Base-by-base conservation (phyloP, 2,329 filamentous ascomycete genomes). In the Mycosphaerella arachidis region DNA sequence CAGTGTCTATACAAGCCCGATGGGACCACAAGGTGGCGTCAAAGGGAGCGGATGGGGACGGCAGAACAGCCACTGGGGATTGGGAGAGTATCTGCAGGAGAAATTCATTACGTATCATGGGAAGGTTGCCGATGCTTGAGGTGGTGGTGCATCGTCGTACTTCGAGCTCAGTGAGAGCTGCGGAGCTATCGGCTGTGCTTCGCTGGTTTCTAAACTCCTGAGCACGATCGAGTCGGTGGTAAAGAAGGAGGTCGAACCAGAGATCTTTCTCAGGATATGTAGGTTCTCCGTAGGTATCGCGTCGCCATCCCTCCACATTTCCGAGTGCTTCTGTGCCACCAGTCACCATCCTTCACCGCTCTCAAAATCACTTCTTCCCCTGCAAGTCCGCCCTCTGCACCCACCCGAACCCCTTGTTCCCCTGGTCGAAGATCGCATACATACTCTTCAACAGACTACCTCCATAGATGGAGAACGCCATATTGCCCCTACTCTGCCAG, bases 351-450 rank as follows among this genome's bases (percentile, higher is more conserved):
- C 40, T 43, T n/a, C n/a, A 5, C 40, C 48, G 33, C 27, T 20
- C 8, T 33, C 48, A 10, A 9, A n/a, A 43, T 52, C 27, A 31
- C 54, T 50, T 56, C 40, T 16, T 37, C 9, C 33, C 51, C 45
- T 59, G 52, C 57, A 59, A 55, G 35, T 59, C 57, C 40, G 29
- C 53, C 59, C 64, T 63, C 66, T 86, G 83, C 50, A 87, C 82
- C 45, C 78, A 78, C 31, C 86, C 85, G 61, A 88, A 85, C 31
- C 80, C 82, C 67, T 73, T 78, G 63, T 84, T 82, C 55, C 84
- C 68, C 58, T 83, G 80, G 68, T 88, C 85, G 71, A 87, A 88
- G 59, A 88, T 79, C 57, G 83, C 84, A 69, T 89, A 89, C 57
- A 87, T 76, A 27, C 79, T 82, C 77, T 87, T 87, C 72, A 89